Evolutionary conservation across 768 basidiomycete species (phyloP), one percentile per base, ranked within the genome.

Genomic region (Clitopilus hobsonii): DNA sequence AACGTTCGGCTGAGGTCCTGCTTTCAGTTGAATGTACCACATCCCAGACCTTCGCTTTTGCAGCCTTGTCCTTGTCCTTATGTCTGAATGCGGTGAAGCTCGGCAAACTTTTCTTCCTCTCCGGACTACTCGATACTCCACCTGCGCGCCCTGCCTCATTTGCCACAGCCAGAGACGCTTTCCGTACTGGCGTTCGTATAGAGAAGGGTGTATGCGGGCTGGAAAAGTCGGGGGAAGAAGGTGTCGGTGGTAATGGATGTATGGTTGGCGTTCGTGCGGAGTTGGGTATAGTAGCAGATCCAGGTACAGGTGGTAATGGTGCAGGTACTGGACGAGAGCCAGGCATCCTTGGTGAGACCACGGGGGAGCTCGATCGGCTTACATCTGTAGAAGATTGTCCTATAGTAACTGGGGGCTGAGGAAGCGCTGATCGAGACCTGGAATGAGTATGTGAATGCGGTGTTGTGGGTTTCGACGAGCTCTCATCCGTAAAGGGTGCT

Each of bases 1-100:
- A 22, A 51, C 51, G 30, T 53, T 53, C 55, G 25, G 16, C 55
- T 52, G 41, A 28, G n/a, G 30, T 25, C 49, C 45, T 52, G 38
- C 55, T 16, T 27, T 16, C 23, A 22, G 13, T 24, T 23, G 2
- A 16, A 10, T 13, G 8, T n/a, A 36, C 13, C 27, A 16, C 48
- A 23, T 49, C 48, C 48, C 22, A 28, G 14, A 27, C 27, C 49
- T 27, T 49, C 23, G n/a, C 11, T 23, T 49, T 49, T 3, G 32
- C 13, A 5, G n/a, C 24, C 23, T 14, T 16, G 5, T 7, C 48
- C 22, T 49, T 51, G 16, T 51, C 49, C 24, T 51, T 51, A 22
- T 51, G 27, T 14, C 49, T 5, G 25, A 27, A 27, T 11, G n/a
- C 30, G 5, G 49, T n/a, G 23, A 51, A 51, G 26, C 26, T 51